Percentiles rank a stretch among this genome's conserved stretches.
These are phyloP conservation scores for Fusarium illudens DNA, from an alignment of 2,329 filamentous ascomycete species.

Conservation along the genomic window DNA sequence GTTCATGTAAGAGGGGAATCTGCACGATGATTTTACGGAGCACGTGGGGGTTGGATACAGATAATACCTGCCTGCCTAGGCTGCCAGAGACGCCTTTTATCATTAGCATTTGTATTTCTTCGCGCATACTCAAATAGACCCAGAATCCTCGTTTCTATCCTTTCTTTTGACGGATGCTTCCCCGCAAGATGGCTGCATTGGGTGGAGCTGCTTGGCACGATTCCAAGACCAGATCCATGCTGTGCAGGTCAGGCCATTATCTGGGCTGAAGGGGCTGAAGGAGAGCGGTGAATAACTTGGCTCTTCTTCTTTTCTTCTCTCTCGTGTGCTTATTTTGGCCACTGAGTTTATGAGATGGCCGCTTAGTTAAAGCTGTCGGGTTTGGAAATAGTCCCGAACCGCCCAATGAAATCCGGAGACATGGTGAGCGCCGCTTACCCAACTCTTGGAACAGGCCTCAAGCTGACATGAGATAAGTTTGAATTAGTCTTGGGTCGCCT, in stretches of 20 bases:
- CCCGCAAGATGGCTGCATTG: not conserved
- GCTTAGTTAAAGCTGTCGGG: not conserved
- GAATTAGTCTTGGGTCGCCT: not conserved
- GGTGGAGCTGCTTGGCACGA: not conserved
- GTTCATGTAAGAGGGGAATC: conserved; percentile 2
- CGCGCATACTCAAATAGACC: not conserved
- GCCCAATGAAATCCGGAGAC: not conserved
- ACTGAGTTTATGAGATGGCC: not conserved
- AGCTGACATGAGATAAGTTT: conserved; percentile 9
- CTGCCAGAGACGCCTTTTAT: not conserved
- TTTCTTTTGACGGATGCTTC: not conserved
- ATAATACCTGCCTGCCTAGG: not conserved
- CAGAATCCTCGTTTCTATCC: not conserved
- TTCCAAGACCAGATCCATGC: not conserved
- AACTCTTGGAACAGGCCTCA: not conserved
- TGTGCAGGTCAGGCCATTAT: conserved; percentile 7
- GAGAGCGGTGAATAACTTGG: not conserved
- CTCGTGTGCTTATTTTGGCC: not conserved
- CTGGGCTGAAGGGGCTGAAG: not conserved
- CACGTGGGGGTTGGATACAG: conserved; percentile 2
- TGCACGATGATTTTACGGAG: not conserved
- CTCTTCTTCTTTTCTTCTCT: not conserved
- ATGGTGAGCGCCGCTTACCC: not conserved
- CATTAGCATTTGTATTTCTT: not conserved
- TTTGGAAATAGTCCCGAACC: not conserved